Evolutionary conservation across 2,329 filamentous ascomycete genomes (phyloP).

Genomic region (Tolypocladium tundrense): DNA sequence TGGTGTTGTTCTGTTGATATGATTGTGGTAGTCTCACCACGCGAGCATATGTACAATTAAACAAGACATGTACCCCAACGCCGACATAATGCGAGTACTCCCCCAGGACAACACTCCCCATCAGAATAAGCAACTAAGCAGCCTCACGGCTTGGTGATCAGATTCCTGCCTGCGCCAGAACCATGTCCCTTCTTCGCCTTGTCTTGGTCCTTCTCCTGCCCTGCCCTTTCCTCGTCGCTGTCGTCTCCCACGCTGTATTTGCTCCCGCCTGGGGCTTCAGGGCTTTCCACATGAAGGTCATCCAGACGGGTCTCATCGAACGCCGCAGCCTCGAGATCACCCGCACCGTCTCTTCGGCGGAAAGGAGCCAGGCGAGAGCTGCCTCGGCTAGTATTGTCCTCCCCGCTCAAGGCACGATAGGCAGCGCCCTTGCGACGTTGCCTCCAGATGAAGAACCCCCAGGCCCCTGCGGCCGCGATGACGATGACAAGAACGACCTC

Average conservation of each 20-base stretch:
- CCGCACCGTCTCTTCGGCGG: conserved; percentile 31
- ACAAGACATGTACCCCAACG: neutral
- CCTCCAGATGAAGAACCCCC: conserved; percentile 64
- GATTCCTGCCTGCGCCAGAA: neutral
- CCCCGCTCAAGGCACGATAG: conserved; percentile 40
- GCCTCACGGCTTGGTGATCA: neutral
- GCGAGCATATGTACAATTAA: neutral
- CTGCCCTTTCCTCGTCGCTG: conserved; percentile 37
- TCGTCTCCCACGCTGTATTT: conserved; percentile 48
- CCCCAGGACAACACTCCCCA: neutral
- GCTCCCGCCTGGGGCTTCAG: conserved; percentile 27
- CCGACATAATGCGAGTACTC: neutral
- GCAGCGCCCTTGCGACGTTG: conserved; percentile 44
- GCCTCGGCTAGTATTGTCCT: conserved; percentile 21
- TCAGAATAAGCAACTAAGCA: neutral
- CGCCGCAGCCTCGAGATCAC: conserved; percentile 52
- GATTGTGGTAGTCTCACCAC: neutral
- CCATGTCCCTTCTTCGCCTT: neutral
- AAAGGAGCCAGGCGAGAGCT: conserved; percentile 34
- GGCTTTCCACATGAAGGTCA: conserved; percentile 44
- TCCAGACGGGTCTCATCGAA: conserved; percentile 59
- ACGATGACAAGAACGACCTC: conserved; percentile 79
- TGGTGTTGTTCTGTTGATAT: neutral
- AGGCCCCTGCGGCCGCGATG: conserved; percentile 58
- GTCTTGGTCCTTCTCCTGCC: conserved; percentile 6